phyloP scores from a whole-genome alignment of 768 basidiomycete genomes.

The Russula brevipes region DNA sequence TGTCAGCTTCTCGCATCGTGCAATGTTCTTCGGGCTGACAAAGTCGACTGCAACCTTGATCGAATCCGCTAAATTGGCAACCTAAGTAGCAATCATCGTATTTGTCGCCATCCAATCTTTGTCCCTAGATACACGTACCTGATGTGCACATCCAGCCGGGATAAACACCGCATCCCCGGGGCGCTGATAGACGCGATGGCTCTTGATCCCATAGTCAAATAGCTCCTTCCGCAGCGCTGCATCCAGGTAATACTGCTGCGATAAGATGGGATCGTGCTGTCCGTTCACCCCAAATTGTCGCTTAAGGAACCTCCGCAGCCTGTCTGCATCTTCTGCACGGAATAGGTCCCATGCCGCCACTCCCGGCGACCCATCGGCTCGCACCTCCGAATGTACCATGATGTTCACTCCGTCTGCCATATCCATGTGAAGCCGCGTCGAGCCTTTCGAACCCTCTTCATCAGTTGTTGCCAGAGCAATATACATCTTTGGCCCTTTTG shows the following conservation, averaged over 20 bases:
- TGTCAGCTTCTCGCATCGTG: constrained; percentile 78
- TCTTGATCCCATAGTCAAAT: constrained; percentile 63
- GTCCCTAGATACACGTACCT: constrained; percentile 44
- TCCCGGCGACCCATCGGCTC: constrained; percentile 58
- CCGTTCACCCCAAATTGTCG: constrained; percentile 53
- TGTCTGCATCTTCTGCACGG: constrained; percentile 73
- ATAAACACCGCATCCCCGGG: constrained; percentile 94
- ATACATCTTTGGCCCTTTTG: constrained; percentile 49
- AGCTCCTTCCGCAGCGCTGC: constrained; percentile 59
- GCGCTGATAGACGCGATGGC: constrained; percentile 81
- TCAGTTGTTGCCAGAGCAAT: constrained; percentile 70
- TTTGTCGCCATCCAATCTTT: neutral
- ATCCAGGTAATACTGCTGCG: constrained; percentile 84
- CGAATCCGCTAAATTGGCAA: constrained; percentile 89
- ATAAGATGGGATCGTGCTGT: constrained; percentile 82
- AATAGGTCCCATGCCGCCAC: constrained; percentile 92
- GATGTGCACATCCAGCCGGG: constrained; percentile 89
- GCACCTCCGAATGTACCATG: constrained; percentile 65
- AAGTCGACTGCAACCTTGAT: constrained; percentile 96
- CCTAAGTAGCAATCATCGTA: constrained; percentile 41
- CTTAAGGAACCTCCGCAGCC: constrained; percentile 68
- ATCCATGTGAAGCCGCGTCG: constrained; percentile 85
- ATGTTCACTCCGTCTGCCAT: constrained; percentile 88
- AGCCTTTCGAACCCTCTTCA: constrained; percentile 60
- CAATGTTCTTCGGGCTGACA: constrained; percentile 89